Evolutionary conservation across 495 filamentous ascomycete genomes (phyloP).

Genomic region (Aspergillus affinis): DNA sequence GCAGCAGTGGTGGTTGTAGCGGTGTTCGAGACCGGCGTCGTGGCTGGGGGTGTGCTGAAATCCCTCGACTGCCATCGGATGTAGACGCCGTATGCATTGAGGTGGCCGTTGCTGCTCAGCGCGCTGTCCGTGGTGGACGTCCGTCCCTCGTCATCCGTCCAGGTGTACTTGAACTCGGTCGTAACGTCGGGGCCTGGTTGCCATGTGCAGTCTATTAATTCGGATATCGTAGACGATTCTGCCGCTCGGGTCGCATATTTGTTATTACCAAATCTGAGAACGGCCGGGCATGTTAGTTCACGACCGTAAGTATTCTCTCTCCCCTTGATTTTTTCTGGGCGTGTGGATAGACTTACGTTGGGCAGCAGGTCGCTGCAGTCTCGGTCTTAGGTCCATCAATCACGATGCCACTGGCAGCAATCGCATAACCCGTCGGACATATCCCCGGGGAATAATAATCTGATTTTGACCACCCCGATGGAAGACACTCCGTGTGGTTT

Average conservation of each 20-base stretch:
- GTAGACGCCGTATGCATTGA: constrained; percentile 5
- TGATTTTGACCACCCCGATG: not conserved
- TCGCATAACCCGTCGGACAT: not conserved
- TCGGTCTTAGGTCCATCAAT: not conserved
- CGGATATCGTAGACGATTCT: not conserved
- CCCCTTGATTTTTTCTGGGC: not conserved
- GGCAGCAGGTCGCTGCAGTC: not conserved
- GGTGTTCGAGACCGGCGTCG: not conserved
- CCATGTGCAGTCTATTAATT: not conserved
- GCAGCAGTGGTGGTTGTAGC: not conserved
- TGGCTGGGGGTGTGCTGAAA: not conserved
- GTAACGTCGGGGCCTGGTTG: not conserved
- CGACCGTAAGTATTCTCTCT: not conserved
- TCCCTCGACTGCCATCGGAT: constrained; percentile 7
- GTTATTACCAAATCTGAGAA: not conserved
- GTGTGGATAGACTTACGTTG: not conserved
- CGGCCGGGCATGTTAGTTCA: not conserved
- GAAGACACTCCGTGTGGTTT: not conserved
- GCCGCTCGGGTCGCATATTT: not conserved
- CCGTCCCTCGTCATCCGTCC: not conserved
- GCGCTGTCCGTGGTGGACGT: not conserved
- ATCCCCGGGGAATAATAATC: not conserved
- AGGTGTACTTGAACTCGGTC: not conserved
- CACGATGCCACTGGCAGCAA: not conserved
- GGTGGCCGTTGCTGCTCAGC: not conserved